Evolutionary conservation across 140 eudicot genomes (phyloP).

Genomic region (Senecio squalidus): DNA sequence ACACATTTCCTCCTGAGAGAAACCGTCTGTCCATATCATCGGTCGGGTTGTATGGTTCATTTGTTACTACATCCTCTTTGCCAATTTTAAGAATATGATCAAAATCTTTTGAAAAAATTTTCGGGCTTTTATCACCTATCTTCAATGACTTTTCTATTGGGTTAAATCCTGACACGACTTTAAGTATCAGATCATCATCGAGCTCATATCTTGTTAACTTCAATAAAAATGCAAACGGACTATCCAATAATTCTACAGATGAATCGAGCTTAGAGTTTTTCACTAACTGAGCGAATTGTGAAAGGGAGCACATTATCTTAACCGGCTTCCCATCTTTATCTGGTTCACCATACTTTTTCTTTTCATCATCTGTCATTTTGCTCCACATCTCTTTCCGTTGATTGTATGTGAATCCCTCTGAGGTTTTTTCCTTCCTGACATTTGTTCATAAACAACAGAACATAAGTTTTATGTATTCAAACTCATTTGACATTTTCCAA

Average conservation of each 20-base stretch:
- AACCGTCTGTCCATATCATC: neutral
- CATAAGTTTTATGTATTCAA: neutral
- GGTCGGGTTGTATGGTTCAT: neutral
- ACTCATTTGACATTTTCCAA: neutral
- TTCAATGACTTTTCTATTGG: neutral
- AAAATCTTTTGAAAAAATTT: neutral
- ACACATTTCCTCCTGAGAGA: neutral
- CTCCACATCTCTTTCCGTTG: neutral
- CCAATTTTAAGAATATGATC: constrained; percentile 3
- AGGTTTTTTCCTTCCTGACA: neutral
- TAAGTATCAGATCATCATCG: neutral
- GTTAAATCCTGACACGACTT: neutral
- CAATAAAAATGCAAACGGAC: neutral
- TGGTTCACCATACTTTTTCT: neutral
- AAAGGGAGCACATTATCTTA: neutral
- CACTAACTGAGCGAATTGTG: neutral
- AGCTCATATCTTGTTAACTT: neutral
- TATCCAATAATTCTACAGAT: constrained; percentile 1
- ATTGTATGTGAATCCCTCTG: neutral
- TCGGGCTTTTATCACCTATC: neutral
- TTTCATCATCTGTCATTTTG: no score
- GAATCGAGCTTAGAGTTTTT: neutral
- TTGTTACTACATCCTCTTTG: neutral
- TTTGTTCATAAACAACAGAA: neutral
- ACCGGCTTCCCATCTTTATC: neutral